Evolutionary conservation across 352 stramenopile genomes (phyloP), one percentile per base, ranked within the genome.

Genomic region (Phytophthora uliginosa): DNA sequence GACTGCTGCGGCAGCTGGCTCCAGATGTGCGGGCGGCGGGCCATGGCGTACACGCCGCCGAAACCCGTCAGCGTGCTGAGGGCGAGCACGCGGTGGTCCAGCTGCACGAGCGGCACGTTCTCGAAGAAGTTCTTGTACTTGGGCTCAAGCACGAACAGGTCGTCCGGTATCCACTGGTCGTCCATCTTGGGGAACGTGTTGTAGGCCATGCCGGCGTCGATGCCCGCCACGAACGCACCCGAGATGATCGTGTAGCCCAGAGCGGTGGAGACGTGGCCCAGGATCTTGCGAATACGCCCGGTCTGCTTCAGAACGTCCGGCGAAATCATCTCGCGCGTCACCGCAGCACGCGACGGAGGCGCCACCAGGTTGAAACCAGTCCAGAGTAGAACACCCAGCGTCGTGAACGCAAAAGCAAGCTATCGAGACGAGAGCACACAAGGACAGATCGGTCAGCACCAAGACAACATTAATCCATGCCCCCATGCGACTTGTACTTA

Each of bases 141-240:
- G 8, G 97, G 97, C 58, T 94, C 78, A 15, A 95, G 63, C 62
- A 95, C 92, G 34, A 98, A 96, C 62, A 99, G 88, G 52, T 98
- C 95, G 54, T 97, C 88, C 4, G 98, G 98, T 58, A 99, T 98
- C 95, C 95, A 99, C 62, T 97, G 79, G 31, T 89, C 92, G 63
- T 86, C 89, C 97, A 99, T 99, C 73, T 98, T 98, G 7, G 98
- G 98, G 72, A 98, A 99, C 22, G 93, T 98, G 82, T 99, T 99
- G 93, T 97, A 99, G 3, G 98, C 97, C 71, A 98, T 93, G 28
- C 98, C 98, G 5, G 98, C 98, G 83, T 99, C 98, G 69, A 99
- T 99, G n/a, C 98, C 98, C 7, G 98, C 98, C 4, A 99, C 98
- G 50, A 99, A 99, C 18, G 97, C 98, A 15, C 90, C 90, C 24